Percentiles rank a stretch among this genome's conserved stretches.
These are phyloP conservation scores for Diaporthe capsici DNA, from an alignment of 2,329 filamentous ascomycete species.

Conservation along the genomic window DNA sequence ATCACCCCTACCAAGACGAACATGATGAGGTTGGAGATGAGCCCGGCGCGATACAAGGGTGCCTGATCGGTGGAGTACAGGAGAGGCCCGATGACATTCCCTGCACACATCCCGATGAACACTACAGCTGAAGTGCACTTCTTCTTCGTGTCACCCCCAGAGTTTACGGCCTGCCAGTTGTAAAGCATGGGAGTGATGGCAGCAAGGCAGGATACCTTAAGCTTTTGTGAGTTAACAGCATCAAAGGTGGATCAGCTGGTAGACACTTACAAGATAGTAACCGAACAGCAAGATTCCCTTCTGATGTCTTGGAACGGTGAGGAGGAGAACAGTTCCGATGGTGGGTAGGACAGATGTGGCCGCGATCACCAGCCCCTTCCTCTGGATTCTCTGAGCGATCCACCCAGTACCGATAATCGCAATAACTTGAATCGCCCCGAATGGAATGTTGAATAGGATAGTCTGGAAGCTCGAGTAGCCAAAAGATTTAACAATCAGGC, in stretches of 20 bases:
- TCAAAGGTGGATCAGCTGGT: not conserved
- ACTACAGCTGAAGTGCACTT: slow-evolving; percentile 76
- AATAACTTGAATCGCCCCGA: slow-evolving; percentile 70
- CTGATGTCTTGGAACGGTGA: slow-evolving; percentile 60
- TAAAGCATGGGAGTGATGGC: slow-evolving; percentile 69
- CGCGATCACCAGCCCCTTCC: slow-evolving; percentile 60
- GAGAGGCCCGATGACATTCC: slow-evolving; percentile 76
- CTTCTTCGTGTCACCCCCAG: slow-evolving; percentile 78
- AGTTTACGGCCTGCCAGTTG: slow-evolving; percentile 73
- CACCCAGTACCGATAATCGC: slow-evolving; percentile 69
- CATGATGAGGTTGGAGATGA: slow-evolving; percentile 72
- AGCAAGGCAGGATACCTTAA: slow-evolving; percentile 45
- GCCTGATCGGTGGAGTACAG: slow-evolving; percentile 73
- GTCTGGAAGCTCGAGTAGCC: slow-evolving; percentile 69
- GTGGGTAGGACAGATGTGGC: slow-evolving; percentile 54
- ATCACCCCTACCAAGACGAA: slow-evolving; percentile 72
- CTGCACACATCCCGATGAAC: slow-evolving; percentile 75
- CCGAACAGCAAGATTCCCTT: slow-evolving; percentile 65
- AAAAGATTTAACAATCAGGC: slow-evolving; percentile 70
- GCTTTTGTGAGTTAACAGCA: not conserved
- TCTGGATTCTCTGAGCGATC: slow-evolving; percentile 57
- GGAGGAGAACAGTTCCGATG: slow-evolving; percentile 61
- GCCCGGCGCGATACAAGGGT: slow-evolving; percentile 68
- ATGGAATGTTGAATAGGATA: slow-evolving; percentile 73
- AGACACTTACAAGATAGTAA: slow-evolving; percentile 60